These are phyloP conservation scores for Trichoderma polysporum DNA, from an alignment of 2,329 filamentous ascomycete genomes.

Conservation along the genomic window DNA sequence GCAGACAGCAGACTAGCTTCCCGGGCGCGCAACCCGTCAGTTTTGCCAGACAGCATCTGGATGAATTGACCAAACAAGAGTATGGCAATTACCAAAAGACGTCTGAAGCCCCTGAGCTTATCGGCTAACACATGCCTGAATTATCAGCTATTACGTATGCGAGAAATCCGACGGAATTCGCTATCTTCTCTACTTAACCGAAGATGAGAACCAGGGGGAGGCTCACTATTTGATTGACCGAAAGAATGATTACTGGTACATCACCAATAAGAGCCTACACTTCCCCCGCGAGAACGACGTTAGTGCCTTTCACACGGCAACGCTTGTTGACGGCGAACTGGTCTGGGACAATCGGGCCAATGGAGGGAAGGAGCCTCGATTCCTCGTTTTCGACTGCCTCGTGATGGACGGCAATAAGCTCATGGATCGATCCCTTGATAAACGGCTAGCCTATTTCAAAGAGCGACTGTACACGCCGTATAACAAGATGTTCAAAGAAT, in stretches of 20 bases:
- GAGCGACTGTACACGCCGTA: conserved; percentile 74
- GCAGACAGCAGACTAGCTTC: conserved; percentile 66
- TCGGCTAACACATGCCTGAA: not conserved
- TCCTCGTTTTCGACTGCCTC: conserved; percentile 91
- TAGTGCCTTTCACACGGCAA: conserved; percentile 70
- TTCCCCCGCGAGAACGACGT: conserved; percentile 71
- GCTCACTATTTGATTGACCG: conserved; percentile 93
- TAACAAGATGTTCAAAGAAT: conserved; percentile 60
- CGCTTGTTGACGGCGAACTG: conserved; percentile 88
- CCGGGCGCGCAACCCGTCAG: conserved; percentile 94
- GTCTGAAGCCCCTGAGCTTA: not conserved
- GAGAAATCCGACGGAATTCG: conserved; percentile 97
- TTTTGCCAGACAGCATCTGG: conserved; percentile 77
- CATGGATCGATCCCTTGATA: conserved; percentile 79
- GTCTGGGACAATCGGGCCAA: conserved; percentile 76
- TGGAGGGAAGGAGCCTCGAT: conserved; percentile 70
- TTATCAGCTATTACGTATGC: conserved; percentile 81
- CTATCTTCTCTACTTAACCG: conserved; percentile 87
- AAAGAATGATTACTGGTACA: conserved; percentile 94
- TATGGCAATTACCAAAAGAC: conserved; percentile 36
- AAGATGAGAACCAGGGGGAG: conserved; percentile 60
- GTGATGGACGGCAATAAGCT: conserved; percentile 74
- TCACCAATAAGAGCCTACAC: conserved; percentile 68
- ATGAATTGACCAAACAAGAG: conserved; percentile 79
- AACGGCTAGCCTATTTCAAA: conserved; percentile 83